Conservation (phyloP, 2,329 filamentous ascomycete genomes). For the Pseudodiploospora longispora region DNA sequence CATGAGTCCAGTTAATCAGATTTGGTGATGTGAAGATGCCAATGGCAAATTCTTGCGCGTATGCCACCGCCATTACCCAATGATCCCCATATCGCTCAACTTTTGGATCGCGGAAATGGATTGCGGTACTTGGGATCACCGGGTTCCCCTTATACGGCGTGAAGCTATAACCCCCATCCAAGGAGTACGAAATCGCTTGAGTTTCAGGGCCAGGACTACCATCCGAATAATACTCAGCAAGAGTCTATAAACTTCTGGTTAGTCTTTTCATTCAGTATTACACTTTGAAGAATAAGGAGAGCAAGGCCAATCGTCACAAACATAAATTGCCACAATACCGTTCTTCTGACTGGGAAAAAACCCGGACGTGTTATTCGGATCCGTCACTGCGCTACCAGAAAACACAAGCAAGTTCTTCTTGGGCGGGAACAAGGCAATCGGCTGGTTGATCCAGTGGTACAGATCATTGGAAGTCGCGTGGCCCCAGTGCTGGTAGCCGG, state of each 20-base stretch:
- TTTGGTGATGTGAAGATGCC: constrained; percentile 55
- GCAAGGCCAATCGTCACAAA: constrained; percentile 12
- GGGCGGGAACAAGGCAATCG: constrained; percentile 49
- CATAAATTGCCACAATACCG: constrained; percentile 48
- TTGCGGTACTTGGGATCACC: constrained; percentile 45
- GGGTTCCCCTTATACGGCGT: constrained; percentile 52
- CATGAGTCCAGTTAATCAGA: constrained; percentile 46
- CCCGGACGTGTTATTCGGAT: constrained; percentile 56
- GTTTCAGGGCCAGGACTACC: constrained; percentile 27
- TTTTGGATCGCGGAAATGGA: constrained; percentile 58
- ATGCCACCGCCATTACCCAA: constrained; percentile 53
- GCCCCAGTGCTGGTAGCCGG: constrained; percentile 58
- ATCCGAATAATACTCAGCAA: constrained; percentile 11
- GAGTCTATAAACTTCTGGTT: constrained; percentile 11
- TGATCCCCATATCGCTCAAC: constrained; percentile 48
- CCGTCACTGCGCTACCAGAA: constrained; percentile 49
- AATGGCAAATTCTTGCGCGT: constrained; percentile 42
- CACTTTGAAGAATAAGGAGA: no score
- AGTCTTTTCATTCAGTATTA: background rate
- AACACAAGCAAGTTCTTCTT: constrained; percentile 38
- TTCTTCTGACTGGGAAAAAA: constrained; percentile 54
- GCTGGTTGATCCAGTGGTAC: constrained; percentile 57
- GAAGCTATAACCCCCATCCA: constrained; percentile 55
- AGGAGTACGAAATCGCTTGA: constrained; percentile 55
- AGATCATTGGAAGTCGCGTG: constrained; percentile 56